These are phyloP conservation scores for Saccharomyces cerevisiae DNA, from an alignment of 805 yeast species.

Conservation along the genomic window DNA sequence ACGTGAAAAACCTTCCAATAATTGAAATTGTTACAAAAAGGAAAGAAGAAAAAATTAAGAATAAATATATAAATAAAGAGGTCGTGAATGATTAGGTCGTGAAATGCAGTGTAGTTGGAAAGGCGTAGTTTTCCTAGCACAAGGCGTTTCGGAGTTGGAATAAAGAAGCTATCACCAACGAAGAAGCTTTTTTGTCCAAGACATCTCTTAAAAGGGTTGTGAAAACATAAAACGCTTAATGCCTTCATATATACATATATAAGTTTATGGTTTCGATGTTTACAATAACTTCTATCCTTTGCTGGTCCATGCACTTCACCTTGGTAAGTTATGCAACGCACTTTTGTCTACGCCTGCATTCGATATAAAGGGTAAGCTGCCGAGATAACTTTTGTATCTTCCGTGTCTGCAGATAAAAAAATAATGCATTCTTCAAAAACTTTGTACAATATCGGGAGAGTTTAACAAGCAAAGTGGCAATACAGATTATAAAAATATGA, in stretches of 20 bases:
- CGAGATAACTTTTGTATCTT: background rate
- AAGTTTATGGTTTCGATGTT: background rate
- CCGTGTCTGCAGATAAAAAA: background rate
- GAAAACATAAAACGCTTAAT: background rate
- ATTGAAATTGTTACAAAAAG: conserved; percentile 2
- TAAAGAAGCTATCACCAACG: background rate
- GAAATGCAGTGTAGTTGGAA: background rate
- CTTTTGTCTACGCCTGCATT: background rate
- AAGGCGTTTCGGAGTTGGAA: background rate
- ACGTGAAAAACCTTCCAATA: conserved; percentile 17
- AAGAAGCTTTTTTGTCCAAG: background rate
- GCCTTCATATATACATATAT: background rate
- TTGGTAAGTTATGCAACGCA: background rate
- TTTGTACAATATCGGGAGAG: background rate
- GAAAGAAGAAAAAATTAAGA: background rate
- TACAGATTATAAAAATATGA: conserved; percentile 9
- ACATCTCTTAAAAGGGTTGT: background rate
- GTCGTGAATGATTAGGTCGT: no score
- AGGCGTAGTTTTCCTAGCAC: background rate
- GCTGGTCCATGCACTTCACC: background rate
- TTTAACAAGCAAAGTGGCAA: background rate
- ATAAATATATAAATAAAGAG: no score
- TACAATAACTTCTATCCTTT: background rate
- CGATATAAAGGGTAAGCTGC: background rate
- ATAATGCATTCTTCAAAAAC: background rate